A percentile compares a stretch with the other conserved stretches of the same genome.
Evolutionary conservation across 2,329 filamentous ascomycete genomes (phyloP).

Genomic region (Alternaria novae-zelandiae): DNA sequence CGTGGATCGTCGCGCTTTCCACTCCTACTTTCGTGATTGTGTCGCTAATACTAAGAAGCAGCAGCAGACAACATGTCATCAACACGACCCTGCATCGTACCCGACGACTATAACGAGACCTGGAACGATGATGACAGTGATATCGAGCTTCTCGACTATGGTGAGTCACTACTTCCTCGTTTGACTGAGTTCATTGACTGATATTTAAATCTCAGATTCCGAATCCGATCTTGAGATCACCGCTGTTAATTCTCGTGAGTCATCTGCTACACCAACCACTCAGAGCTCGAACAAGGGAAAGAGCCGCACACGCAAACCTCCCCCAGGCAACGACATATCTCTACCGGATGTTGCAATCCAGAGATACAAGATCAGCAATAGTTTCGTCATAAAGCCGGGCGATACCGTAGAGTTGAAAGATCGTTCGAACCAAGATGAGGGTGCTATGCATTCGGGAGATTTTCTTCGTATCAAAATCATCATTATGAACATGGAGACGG

Average conservation of each 20-base stretch:
- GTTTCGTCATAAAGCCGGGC: slow-evolving; percentile 5
- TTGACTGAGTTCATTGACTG: not conserved
- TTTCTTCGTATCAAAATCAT: slow-evolving; percentile 31
- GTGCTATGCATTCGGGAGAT: slow-evolving; percentile 23
- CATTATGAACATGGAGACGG: slow-evolving; percentile 18
- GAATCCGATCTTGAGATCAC: not conserved
- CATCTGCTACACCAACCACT: not conserved
- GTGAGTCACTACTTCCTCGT: not conserved
- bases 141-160: not conserved
- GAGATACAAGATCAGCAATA: not conserved
- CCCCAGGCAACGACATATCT: not conserved
- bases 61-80: not conserved
- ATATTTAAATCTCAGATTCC: not conserved
- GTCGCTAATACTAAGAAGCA: not conserved
- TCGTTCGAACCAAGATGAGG: not conserved
- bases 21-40: not conserved
- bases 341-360: not conserved
- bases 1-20: not conserved
- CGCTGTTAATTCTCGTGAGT: not conserved
- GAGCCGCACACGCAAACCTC: not conserved
- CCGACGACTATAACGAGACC: not conserved
- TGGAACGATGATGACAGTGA: not conserved
- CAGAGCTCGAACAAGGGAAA: not conserved
- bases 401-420: slow-evolving; percentile 27
- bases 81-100: not conserved